phyloP scores from a whole-genome alignment of 139 green algal species.

The Raphidocelis subcapitata region DNA sequence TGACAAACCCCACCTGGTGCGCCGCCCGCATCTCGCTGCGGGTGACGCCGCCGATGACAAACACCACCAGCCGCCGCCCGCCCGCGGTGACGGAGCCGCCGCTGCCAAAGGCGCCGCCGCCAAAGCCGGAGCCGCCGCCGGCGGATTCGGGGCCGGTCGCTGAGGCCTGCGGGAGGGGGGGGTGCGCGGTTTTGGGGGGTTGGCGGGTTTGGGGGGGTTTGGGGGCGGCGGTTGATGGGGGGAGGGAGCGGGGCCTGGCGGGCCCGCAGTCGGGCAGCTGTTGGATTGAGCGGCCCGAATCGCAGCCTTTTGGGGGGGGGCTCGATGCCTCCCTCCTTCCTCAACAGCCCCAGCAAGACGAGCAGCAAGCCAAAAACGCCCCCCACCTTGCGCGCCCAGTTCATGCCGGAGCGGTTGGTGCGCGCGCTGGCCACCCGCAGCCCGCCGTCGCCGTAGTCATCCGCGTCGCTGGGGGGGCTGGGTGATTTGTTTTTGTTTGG shows the following conservation, averaged over 20 bases:
- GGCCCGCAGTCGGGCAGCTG: too few species aligned
- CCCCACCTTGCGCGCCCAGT: conserved; percentile 32
- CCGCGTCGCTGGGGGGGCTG: conserved; percentile 23
- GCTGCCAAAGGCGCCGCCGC: not conserved
- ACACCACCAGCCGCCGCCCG: conserved; percentile 73
- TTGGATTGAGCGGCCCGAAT: too few species aligned
- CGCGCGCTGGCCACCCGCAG: conserved; percentile 15
- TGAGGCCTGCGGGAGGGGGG: too few species aligned
- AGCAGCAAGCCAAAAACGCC: too few species aligned
- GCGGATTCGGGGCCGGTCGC: too few species aligned
- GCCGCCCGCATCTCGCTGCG: conserved; percentile 81
- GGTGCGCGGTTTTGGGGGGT: too few species aligned
- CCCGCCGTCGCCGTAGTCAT: conserved; percentile 10
- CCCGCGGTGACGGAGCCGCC: not conserved
- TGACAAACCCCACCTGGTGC: conserved; percentile 72
- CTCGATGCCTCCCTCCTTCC: too few species aligned
- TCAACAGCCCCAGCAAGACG: too few species aligned
- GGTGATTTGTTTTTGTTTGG: not conserved
- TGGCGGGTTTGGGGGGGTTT: too few species aligned
- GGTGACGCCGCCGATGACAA: conserved; percentile 85
- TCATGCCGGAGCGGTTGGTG: conserved; percentile 29
- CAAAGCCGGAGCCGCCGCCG: not conserved
- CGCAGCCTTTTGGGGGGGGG: too few species aligned
- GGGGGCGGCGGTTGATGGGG: too few species aligned
- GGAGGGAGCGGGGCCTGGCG: too few species aligned